phyloP scores from a whole-genome alignment of 495 filamentous ascomycete species.

The Echria macrotheca region DNA sequence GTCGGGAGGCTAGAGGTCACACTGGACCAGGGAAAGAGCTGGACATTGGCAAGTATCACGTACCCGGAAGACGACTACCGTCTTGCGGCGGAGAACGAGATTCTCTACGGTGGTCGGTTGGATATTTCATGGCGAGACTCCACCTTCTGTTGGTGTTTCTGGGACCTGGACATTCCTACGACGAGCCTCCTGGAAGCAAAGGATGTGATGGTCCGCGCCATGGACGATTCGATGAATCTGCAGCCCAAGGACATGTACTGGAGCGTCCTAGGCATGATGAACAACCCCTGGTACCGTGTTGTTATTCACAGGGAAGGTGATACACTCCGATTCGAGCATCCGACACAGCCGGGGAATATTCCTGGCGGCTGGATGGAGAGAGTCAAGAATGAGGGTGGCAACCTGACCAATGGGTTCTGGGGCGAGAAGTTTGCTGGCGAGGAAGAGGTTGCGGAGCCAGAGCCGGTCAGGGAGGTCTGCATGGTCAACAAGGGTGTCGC shows the following conservation, averaged over 20 bases:
- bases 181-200: slow-evolving; percentile 55
- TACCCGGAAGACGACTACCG: slow-evolving; percentile 89
- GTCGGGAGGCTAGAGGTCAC: slow-evolving; percentile 82
- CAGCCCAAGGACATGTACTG: slow-evolving; percentile 97
- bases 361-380: slow-evolving; percentile 94
- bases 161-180: slow-evolving; percentile 69
- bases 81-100: slow-evolving; percentile 52
- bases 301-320: slow-evolving; percentile 67
- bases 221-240: slow-evolving; percentile 86
- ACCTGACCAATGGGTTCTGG: slow-evolving; percentile 80
- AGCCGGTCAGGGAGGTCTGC: slow-evolving; percentile 57
- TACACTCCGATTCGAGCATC: slow-evolving; percentile 77
- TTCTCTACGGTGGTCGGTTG: slow-evolving; percentile 70
- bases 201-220: slow-evolving; percentile 78
- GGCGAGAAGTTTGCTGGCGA: slow-evolving; percentile 67
- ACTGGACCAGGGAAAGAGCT: slow-evolving; percentile 76
- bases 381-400: slow-evolving; percentile 82
- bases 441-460: slow-evolving; percentile 38
- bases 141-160: slow-evolving; percentile 93
- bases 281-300: slow-evolving; percentile 91
- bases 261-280: slow-evolving; percentile 98
- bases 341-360: slow-evolving; percentile 73
- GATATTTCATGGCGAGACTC: slow-evolving; percentile 80
- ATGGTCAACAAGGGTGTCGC: slow-evolving; percentile 72
- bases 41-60: slow-evolving; percentile 73